A percentile compares a stretch with the other conserved stretches of the same genome.
Evolutionary conservation across 2,329 filamentous ascomycete genomes (phyloP).

Genomic region (Pyricularia sp.): DNA sequence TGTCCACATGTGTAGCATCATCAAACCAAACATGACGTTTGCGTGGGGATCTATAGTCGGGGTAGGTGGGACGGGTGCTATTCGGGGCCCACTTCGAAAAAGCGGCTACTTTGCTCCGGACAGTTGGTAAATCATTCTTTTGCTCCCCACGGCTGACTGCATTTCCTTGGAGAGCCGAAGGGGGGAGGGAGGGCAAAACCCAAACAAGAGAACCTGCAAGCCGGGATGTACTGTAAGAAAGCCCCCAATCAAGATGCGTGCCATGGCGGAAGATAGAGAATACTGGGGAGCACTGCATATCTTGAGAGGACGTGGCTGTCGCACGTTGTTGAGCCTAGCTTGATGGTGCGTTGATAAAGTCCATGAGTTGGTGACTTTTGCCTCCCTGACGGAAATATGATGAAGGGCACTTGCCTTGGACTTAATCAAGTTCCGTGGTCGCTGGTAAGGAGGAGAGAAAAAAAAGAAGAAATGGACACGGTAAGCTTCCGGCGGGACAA

Average conservation of each 20-base stretch:
- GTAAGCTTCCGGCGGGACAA: background rate
- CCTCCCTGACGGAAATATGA: background rate
- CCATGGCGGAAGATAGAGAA: background rate
- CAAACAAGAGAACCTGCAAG: background rate
- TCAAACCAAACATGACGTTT: background rate
- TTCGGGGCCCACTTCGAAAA: background rate
- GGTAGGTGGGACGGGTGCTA: background rate
- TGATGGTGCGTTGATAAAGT: too few species aligned
- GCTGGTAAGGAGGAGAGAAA: background rate
- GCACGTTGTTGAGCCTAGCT: background rate
- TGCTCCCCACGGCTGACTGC: background rate
- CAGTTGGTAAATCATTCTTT: background rate
- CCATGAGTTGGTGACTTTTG: too few species aligned
- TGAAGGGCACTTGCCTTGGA: background rate
- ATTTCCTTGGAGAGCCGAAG: background rate
- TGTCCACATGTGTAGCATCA: background rate
- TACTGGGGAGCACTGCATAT: background rate
- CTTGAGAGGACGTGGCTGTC: background rate
- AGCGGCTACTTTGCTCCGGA: background rate
- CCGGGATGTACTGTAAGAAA: background rate
- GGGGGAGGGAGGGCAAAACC: background rate
- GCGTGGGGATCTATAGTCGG: background rate
- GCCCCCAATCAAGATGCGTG: background rate
- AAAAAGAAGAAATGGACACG: constrained; percentile 4
- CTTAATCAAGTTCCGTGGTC: background rate